These are phyloP conservation scores for Saraca asoca DNA, from an alignment of 331 rosid species.

Conservation along the genomic window DNA sequence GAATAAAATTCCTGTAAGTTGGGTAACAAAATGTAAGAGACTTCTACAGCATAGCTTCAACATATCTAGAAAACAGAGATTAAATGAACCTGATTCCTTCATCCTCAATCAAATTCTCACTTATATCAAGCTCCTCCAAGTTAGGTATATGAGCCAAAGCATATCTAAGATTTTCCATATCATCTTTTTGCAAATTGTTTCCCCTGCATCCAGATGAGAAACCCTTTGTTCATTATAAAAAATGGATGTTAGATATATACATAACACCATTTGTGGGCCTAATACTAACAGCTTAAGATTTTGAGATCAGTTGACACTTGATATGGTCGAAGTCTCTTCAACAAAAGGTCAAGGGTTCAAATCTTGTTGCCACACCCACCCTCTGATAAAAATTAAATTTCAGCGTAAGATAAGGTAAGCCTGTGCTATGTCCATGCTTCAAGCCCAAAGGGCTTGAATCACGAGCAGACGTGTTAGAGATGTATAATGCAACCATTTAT, in stretches of 20 bases:
- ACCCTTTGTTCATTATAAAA: constrained; percentile 26
- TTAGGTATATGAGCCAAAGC: constrained; percentile 65
- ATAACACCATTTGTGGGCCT: too few species aligned
- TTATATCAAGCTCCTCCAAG: constrained; percentile 85
- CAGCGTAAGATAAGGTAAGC: too few species aligned
- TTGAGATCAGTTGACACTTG: too few species aligned
- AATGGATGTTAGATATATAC: background rate
- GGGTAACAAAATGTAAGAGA: constrained; percentile 41
- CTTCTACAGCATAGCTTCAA: constrained; percentile 16
- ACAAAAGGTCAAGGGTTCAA: too few species aligned
- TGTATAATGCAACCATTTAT: too few species aligned
- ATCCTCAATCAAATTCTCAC: constrained; percentile 79
- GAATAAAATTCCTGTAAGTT: constrained; percentile 69
- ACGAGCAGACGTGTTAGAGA: too few species aligned
- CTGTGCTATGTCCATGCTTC: too few species aligned
- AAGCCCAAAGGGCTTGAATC: too few species aligned
- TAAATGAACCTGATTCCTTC: constrained; percentile 73
- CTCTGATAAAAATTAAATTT: too few species aligned
- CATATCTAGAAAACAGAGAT: constrained; percentile 29
- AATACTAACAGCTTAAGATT: too few species aligned
- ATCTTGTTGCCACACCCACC: too few species aligned
- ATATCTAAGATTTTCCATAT: constrained; percentile 58
- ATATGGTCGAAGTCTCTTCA: too few species aligned
- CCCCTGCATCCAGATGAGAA: constrained; percentile 58
- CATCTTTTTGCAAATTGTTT: constrained; percentile 62